Base-by-base conservation (phyloP, 257 asterid genomes). In the Osmanthus fragrans region DNA sequence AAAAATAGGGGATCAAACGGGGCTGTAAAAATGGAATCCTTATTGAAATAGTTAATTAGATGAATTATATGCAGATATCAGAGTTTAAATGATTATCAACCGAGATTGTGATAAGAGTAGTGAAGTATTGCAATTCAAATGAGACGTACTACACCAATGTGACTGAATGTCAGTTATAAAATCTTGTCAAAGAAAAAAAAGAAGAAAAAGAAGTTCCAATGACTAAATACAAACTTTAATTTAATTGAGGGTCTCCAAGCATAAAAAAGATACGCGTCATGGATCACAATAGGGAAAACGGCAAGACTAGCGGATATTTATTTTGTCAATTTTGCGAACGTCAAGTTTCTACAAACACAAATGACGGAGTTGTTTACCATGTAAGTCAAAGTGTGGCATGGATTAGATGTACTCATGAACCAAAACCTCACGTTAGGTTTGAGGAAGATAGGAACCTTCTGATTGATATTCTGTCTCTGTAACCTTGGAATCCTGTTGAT, bases 41-140 rank as follows among this genome's bases (percentile, higher is more conserved):
- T 42, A 10, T 56, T 65, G 72, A 72, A 82, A 67, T 37, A 63
- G 69, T 27, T 25, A 63, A 10, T 4, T 70, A 15, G 77, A 49
- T 51, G 39, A 70, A 71, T 51, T 73, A 56, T 77, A 19, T 69
- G 3, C 34, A 29, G 16, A 70, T 67, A 30, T 67, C 21, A 30
- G 79, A 45, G 30, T 74, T 67, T 77, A 65, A 77, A 39, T 66
- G 64, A 71, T 69, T 73, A 47, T 68, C 49, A 11, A 3, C 36
- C 19, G 29, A 72, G 64, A 70, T 37, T 47, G 49, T 70, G 18
- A 32, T 36, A 51, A 68, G 25, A 58, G 56, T 63, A 63, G 2
- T 63, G 34, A 23, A 25, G 69, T 2, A 25, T 25, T 63, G 8
- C 64, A 74, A 64, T 71, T 11, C 69, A 27, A 56, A 63, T 63